Evolutionary conservation across 2,329 filamentous ascomycete species (phyloP), one percentile per base, ranked within the genome.

Genomic region (Elsinoe arachidis): DNA sequence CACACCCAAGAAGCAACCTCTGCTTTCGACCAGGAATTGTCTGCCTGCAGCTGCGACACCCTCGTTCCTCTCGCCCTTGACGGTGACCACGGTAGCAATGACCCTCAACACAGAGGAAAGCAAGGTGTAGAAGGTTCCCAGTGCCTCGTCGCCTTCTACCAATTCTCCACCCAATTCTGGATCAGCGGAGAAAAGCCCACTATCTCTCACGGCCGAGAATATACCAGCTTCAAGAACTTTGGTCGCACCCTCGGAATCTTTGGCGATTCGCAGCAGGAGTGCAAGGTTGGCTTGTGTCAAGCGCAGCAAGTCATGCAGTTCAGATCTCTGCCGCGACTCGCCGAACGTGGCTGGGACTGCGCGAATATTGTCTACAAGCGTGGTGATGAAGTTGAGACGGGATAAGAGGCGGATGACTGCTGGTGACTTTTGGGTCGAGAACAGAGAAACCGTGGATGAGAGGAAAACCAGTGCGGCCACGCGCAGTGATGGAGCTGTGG

Each of bases 201-300:
- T 95, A 57, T 86, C 82, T 61, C 87, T 86, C 26, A 97, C 76
- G 0, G 88, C 81, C 44, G 85, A 81, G 75, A 99, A 92, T 4
- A 99, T 79, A 61, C 92, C 92, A 7, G 89, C 88, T 66, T 95
- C 90, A 41, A 97, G 78, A n/a, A 96, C 83, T 61, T 89, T 84
- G 58, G 86, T 86, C 47, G 93, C 91, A 26, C 93, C 95, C n/a
- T 80, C 76, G 58, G 87, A 85, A 1, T 87, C 92, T 69, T 95
- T 89, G 56, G 87, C 87, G 54, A 97, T 81, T 62, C 90, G 86
- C 21, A 95, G 79, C 23, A 99, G 80, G 14, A 99, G 81, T 1
- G 89, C 84, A 30, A 97, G 80, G 61, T 88, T 86, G 46, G 90
- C 86, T 66, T 92, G 79, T 63, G 84, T 84, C 67, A 80, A 83